Conservation (phyloP, 805 yeast species). For the Candida vaughaniae region DNA sequence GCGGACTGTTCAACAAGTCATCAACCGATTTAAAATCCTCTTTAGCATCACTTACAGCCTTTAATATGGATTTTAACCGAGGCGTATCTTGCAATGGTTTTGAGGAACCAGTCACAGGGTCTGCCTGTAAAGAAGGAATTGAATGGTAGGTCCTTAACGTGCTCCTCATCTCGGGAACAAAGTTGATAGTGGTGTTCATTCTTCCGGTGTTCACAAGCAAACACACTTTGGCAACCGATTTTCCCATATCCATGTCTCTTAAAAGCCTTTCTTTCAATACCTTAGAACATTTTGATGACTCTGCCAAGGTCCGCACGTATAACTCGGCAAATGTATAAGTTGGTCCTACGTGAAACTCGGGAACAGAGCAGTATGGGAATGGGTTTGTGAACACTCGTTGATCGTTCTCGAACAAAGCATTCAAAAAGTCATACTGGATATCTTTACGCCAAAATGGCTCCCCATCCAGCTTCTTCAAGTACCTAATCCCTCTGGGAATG, state of each 20-base stretch:
- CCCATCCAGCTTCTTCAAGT: conserved; percentile 86
- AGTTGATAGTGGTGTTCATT: conserved; percentile 91
- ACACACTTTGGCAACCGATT: conserved; percentile 78
- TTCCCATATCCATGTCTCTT: conserved; percentile 58
- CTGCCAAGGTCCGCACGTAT: conserved; percentile 77
- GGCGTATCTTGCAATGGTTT: conserved; percentile 95
- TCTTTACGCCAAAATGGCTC: conserved; percentile 89
- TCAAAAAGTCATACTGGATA: conserved; percentile 78
- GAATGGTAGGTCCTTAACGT: conserved; percentile 91
- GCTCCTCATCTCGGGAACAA: conserved; percentile 93
- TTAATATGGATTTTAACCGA: conserved; percentile 81
- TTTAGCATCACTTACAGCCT: conserved; percentile 78
- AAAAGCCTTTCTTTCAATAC: conserved; percentile 76
- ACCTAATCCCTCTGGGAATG: conserved; percentile 43
- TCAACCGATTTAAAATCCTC: conserved; percentile 43
- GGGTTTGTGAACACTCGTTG: conserved; percentile 67
- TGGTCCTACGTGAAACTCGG: conserved; percentile 35
- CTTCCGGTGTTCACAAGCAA: conserved; percentile 88
- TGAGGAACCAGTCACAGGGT: conserved; percentile 45
- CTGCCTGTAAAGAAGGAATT: conserved; percentile 83
- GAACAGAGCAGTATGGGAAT: conserved; percentile 43
- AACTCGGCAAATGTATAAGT: conserved; percentile 78
- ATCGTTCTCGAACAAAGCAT: conserved; percentile 60
- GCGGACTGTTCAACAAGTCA: conserved; percentile 42
- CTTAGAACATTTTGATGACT: conserved; percentile 79